Percentiles rank a stretch among this genome's conserved stretches.
These are phyloP conservation scores for Leishmania amazonensis DNA, from an alignment of 208 protist species.

Conservation along the genomic window DNA sequence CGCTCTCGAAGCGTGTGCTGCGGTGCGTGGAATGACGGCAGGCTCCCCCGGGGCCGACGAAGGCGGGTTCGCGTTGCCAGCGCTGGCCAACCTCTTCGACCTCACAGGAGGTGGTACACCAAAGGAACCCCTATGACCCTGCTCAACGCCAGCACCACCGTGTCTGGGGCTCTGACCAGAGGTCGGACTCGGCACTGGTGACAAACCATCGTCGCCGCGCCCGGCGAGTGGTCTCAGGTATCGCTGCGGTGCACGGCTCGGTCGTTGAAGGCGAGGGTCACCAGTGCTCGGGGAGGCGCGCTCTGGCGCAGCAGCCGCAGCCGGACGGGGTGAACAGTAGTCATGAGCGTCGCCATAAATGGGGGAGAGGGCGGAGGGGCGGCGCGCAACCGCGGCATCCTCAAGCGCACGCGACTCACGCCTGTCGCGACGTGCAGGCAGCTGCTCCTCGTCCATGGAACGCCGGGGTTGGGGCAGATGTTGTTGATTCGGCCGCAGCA, in stretches of 20 bases:
- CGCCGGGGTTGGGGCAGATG: constrained; percentile 6
- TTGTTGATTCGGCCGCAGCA: constrained; percentile 14
- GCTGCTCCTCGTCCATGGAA: constrained; percentile 4
- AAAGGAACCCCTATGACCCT: not conserved
- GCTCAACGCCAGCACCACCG: constrained; percentile 9
- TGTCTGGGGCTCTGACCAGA: constrained; percentile 8
- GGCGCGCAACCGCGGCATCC: constrained; percentile 3
- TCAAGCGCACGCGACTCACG: constrained; percentile 1
- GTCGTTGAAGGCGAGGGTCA: constrained; percentile 21
- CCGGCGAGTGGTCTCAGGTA: constrained; percentile 30
- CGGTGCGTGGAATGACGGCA: constrained; percentile 16
- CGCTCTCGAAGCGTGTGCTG: not conserved
- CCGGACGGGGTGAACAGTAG: constrained; percentile 9
- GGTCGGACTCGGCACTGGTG: constrained; percentile 10
- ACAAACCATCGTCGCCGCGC: constrained; percentile 10
- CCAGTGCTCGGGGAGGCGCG: constrained; percentile 8
- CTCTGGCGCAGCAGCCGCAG: constrained; percentile 3
- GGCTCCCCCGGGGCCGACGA: constrained; percentile 12
- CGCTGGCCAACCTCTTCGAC: not conserved
- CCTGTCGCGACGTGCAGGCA: not conserved
- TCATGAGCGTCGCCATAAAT: constrained; percentile 16
- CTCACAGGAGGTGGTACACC: constrained; percentile 10
- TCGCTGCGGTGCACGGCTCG: constrained; percentile 21
- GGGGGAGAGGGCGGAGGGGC: constrained; percentile 22
- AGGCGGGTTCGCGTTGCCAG: not conserved